phyloP scores from a whole-genome alignment of 441 rosid species.

The Erysimum pusillum region DNA sequence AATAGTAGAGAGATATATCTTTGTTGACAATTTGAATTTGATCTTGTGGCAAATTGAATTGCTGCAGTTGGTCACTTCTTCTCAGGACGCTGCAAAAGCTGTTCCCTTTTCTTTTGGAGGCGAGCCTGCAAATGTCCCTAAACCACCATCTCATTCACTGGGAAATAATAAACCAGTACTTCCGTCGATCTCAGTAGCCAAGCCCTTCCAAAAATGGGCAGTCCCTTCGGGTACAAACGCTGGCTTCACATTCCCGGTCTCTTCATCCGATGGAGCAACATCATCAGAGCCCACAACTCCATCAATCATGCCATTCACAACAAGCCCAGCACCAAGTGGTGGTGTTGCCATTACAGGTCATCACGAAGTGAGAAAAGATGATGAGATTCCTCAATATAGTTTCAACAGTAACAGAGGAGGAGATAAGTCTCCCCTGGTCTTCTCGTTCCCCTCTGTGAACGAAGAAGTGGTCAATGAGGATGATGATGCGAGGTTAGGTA shows the following conservation, averaged over 20 bases:
- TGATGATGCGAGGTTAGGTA: conserved; percentile 56
- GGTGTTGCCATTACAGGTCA: conserved; percentile 31
- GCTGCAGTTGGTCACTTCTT: conserved; percentile 35
- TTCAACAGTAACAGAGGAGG: conserved; percentile 59
- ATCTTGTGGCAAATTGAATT: conserved; percentile 19
- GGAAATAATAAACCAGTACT: conserved; percentile 65
- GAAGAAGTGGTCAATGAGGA: conserved; percentile 37
- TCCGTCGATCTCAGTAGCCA: conserved; percentile 64
- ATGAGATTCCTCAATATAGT: conserved; percentile 60
- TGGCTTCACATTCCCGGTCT: conserved; percentile 78
- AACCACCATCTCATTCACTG: conserved; percentile 57
- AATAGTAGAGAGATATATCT: background rate
- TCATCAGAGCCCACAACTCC: conserved; percentile 87
- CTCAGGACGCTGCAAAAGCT: conserved; percentile 54
- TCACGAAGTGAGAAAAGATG: conserved; percentile 53
- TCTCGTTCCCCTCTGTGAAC: conserved; percentile 66
- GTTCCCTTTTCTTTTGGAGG: conserved; percentile 44
- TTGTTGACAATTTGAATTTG: conserved; percentile 11
- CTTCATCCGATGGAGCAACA: conserved; percentile 57
- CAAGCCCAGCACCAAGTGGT: conserved; percentile 39
- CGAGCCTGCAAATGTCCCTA: conserved; percentile 45
- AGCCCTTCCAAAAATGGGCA: conserved; percentile 61
- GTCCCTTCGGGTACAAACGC: conserved; percentile 58
- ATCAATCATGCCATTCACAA: conserved; percentile 66
- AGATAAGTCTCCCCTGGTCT: conserved; percentile 54